A percentile compares a stretch with the other conserved stretches of the same genome.
These are phyloP conservation scores for Mollisia scopiformis DNA, from an alignment of 2,329 filamentous ascomycete genomes.

Conservation along the genomic window DNA sequence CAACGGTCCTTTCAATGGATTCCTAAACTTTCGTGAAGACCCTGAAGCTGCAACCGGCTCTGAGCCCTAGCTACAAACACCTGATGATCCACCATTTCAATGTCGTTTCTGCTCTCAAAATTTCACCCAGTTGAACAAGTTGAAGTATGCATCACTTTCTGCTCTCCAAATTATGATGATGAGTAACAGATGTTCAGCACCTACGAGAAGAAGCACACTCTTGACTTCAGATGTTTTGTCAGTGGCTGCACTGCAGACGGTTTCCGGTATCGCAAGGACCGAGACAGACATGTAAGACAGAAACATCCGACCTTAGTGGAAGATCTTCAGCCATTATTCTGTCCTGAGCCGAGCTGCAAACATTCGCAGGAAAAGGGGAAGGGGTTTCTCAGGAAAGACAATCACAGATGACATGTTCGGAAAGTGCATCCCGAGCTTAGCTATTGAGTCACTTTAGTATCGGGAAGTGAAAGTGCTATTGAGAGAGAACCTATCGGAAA, in stretches of 20 bases:
- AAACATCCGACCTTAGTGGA: neutral
- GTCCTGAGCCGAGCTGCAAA: neutral
- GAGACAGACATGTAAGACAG: neutral
- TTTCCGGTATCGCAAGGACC: neutral
- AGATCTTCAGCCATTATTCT: neutral
- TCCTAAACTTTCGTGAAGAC: neutral
- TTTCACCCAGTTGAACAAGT: neutral
- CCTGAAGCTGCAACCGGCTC: neutral
- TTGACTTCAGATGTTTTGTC: neutral
- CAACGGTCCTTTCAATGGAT: neutral
- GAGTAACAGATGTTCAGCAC: neutral
- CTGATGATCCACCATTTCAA: neutral
- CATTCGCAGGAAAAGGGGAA: neutral
- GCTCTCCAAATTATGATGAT: neutral
- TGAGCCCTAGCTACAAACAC: neutral
- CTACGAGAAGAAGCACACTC: neutral
- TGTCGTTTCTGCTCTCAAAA: neutral
- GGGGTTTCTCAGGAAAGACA: neutral
- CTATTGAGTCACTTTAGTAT: neutral
- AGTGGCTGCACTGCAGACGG: neutral
- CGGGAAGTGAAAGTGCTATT: neutral
- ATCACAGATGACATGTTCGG: neutral
- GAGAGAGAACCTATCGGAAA: neutral
- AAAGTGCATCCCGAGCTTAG: neutral
- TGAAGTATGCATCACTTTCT: neutral